phyloP scores from a whole-genome alignment of 163 green algal species.

The Chloroidium sp. region DNA sequence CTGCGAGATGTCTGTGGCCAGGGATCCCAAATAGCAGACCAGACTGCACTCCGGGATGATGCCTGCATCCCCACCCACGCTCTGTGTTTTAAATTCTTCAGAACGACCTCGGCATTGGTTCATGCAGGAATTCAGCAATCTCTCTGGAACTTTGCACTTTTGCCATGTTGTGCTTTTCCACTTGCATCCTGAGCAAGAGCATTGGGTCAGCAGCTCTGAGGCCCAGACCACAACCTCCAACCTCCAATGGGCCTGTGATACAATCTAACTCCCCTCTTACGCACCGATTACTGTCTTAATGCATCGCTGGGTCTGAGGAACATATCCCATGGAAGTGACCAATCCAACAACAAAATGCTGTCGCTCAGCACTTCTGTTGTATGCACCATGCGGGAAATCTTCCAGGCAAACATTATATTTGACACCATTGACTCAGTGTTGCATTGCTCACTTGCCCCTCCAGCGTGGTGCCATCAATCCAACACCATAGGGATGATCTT shows the following conservation, averaged over 20 bases:
- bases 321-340: no score
- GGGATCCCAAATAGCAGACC: conserved; percentile 32
- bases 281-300: no score
- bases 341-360: no score
- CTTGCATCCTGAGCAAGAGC: neutral
- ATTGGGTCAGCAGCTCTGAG: neutral
- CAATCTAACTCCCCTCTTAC: no score
- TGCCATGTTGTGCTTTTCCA: neutral
- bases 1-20: conserved; percentile 29
- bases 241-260: neutral
- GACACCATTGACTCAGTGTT: no score
- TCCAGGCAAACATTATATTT: no score
- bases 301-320: no score
- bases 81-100: neutral
- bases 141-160: neutral
- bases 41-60: conserved; percentile 50
- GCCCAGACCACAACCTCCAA: neutral
- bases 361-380: no score
- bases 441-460: no score
- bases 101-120: neutral
- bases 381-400: no score
- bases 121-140: neutral
- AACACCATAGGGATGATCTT: no score
- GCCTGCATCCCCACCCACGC: conserved; percentile 12
- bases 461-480: no score